Conservation (phyloP, 2,329 filamentous ascomycete genomes). For the Aspergillus sp. region DNA sequence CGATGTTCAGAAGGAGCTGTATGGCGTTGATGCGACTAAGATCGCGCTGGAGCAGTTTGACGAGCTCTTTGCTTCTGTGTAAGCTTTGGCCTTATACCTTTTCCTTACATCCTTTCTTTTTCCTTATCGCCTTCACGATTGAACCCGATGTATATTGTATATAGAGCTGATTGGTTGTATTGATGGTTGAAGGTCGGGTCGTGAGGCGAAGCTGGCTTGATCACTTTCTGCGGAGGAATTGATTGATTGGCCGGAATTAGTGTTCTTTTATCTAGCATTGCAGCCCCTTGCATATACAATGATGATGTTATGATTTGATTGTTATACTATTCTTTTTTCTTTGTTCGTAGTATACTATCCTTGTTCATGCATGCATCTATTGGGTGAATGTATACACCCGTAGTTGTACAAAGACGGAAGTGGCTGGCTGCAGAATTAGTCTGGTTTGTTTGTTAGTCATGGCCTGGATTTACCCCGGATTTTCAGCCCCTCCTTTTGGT, state of each 20-base stretch:
- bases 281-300: background rate
- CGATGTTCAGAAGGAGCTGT: conserved; percentile 67
- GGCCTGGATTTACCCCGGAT: too few relatives aligned
- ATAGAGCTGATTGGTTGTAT: conserved; percentile 2
- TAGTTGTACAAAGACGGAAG: too few relatives aligned
- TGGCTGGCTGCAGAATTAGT: too few relatives aligned
- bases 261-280: background rate
- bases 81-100: conserved; percentile 11
- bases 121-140: background rate
- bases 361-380: too few relatives aligned
- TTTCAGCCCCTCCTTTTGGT: too few relatives aligned
- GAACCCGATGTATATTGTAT: background rate
- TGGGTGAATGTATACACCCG: too few relatives aligned
- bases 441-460: too few relatives aligned
- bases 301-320: background rate
- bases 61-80: conserved; percentile 20
- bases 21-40: conserved; percentile 62
- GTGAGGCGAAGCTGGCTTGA: conserved; percentile 3
- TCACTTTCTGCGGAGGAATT: too few relatives aligned
- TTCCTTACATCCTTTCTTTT: background rate
- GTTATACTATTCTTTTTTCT: too few relatives aligned
- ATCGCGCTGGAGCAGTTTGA: conserved; percentile 51
- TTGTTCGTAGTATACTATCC: too few relatives aligned
- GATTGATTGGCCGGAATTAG: background rate
- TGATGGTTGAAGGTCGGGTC: background rate